Percentiles rank a stretch among this genome's conserved stretches.
These are phyloP conservation scores for Fraxinus latifolia DNA, from an alignment of 305 asterid genomes.

Conservation along the genomic window DNA sequence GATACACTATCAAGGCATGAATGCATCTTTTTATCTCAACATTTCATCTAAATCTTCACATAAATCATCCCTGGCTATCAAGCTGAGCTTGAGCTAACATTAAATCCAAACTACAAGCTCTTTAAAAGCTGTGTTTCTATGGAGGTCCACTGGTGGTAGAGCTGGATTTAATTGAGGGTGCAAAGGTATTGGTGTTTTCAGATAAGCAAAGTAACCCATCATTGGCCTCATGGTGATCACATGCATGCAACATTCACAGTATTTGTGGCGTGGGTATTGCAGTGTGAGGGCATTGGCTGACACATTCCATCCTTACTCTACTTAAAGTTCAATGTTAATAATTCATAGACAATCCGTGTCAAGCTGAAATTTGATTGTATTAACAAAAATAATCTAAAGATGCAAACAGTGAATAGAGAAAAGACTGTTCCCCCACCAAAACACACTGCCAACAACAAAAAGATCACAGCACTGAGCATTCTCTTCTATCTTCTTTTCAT, in stretches of 20 bases:
- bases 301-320: neutral
- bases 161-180: neutral
- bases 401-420: neutral
- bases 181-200: neutral
- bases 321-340: neutral
- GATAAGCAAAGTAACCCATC: neutral
- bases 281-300: neutral
- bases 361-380: neutral
- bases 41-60: neutral
- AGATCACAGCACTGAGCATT: neutral
- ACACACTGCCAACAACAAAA: neutral
- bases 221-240: neutral
- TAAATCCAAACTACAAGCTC: neutral
- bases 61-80: neutral
- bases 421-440: neutral
- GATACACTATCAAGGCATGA: neutral
- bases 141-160: neutral
- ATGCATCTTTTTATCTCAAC: neutral
- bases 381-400: slow-evolving; percentile 1
- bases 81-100: neutral
- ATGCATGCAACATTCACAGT: neutral
- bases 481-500: neutral
- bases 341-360: neutral
- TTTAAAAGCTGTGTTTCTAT: neutral
- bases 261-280: neutral